Evolutionary conservation across 129 eudicot genomes (phyloP), one percentile per base, ranked within the genome.

Genomic region (Cynara cardunculus): DNA sequence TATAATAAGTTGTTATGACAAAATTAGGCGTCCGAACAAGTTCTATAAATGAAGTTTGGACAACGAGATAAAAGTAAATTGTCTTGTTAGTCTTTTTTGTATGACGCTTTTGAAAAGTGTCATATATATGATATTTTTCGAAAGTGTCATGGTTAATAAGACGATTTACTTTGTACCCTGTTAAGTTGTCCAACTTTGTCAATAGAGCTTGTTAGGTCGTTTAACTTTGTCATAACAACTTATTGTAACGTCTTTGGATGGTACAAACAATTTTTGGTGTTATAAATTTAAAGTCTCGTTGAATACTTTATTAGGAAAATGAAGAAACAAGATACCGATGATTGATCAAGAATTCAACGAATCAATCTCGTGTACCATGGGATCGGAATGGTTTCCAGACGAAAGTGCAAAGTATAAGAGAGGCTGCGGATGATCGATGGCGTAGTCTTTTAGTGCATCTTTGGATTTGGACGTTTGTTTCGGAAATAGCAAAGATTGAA

Each of bases 341-440:
- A 66, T 62, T 28, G 19, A 59, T 31, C 7, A 61, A 27, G 73
- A 64, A 27, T 56, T 76, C 9, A 82, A 77, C 39, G 78, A 37
- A 59, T 64, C 22, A 71, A 32, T 71, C 78, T 71, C 76, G 24
- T 73, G 39, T 89, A 93, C 98, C 91, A 87, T 81, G 32, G 98
- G 94, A 88, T 93, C 98, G 16, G 94, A 93, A 74, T 89, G 89
- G 85, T 82, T 88, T 81, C 98, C 98, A 14, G 86, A 93, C 76
- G 90, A 85, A 41, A 93, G 89, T 9, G 93, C 97, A 75, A 93
- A 93, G 65, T 88, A 82, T 62, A 90, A 64, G 21, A 89, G 98
- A 30, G 97, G 94, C 39, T 93, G 93, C 18, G 85, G 82, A 59
- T 81, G 88, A 67, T 83, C 87, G 16, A 85, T 78, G 12, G 87